These are phyloP conservation scores for Saprolegnia parasitica DNA, from an alignment of 352 stramenopile species.

Conservation along the genomic window DNA sequence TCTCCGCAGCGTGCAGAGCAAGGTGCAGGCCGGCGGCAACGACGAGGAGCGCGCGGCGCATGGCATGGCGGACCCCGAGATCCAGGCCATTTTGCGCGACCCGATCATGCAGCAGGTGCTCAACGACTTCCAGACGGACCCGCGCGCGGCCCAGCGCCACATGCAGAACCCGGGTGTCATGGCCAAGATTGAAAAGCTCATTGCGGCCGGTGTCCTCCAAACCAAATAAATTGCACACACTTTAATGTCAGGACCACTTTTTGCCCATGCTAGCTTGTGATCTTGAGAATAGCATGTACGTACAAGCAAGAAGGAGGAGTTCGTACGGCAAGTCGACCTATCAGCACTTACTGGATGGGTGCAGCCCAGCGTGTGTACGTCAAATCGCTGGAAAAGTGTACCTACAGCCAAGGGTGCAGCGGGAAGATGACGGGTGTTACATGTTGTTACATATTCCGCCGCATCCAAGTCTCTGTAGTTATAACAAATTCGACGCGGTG, in stretches of 20 bases:
- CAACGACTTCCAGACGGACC: slow-evolving; percentile 97
- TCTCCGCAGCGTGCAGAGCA: slow-evolving; percentile 88
- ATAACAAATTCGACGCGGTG: neutral
- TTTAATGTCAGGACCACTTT: neutral
- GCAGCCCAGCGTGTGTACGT: neutral
- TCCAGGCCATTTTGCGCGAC: slow-evolving; percentile 97
- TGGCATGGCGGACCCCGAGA: slow-evolving; percentile 98
- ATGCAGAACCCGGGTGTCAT: slow-evolving; percentile 93
- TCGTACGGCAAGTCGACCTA: no score
- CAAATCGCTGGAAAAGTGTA: neutral
- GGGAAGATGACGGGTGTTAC: neutral
- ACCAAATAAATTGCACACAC: slow-evolving; percentile 54
- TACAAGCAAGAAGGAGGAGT: no score
- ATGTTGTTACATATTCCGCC: slow-evolving; percentile 1
- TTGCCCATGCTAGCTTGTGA: neutral
- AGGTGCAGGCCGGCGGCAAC: slow-evolving; percentile 94
- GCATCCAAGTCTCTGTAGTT: neutral
- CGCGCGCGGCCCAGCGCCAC: slow-evolving; percentile 84
- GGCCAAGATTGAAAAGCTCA: slow-evolving; percentile 99
- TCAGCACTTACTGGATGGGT: no score
- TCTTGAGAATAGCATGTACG: no score
- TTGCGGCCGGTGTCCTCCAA: slow-evolving; percentile 97
- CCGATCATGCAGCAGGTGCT: slow-evolving; percentile 98
- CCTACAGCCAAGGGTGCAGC: no score
- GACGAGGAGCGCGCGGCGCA: slow-evolving; percentile 96